A percentile compares a stretch with the other conserved stretches of the same genome.
Evolutionary conservation across 345 rosid species (phyloP).

Genomic region (Draba incana): DNA sequence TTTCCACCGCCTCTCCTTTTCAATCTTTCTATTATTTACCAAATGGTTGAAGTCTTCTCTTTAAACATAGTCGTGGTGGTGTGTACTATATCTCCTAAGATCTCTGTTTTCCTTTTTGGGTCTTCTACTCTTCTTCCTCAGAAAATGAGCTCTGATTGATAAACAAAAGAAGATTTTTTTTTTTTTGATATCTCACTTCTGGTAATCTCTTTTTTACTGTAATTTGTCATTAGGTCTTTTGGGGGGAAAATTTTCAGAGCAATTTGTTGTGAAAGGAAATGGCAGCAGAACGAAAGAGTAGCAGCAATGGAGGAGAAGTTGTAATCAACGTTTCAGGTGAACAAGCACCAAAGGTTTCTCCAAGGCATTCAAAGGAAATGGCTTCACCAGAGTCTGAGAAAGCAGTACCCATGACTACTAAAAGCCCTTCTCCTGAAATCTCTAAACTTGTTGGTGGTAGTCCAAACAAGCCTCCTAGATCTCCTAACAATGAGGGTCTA

Average conservation of each 20-base stretch:
- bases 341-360: conserved; percentile 37
- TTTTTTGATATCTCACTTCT: neutral
- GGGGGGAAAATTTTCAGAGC: conserved; percentile 15
- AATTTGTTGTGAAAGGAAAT: conserved; percentile 10
- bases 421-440: conserved; percentile 58
- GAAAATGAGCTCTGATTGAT: conserved; percentile 29
- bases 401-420: conserved; percentile 40
- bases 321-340: conserved; percentile 56
- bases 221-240: neutral
- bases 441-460: conserved; percentile 48
- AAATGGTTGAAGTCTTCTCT: conserved; percentile 24
- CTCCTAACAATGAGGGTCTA: conserved; percentile 45
- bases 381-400: conserved; percentile 42
- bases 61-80: conserved; percentile 13
- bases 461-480: conserved; percentile 68
- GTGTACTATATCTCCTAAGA: conserved; percentile 19
- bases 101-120: neutral
- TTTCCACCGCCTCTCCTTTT: conserved; percentile 8
- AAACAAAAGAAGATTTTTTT: conserved; percentile 9
- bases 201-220: conserved; percentile 23
- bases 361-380: conserved; percentile 42
- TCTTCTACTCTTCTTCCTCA: conserved; percentile 34
- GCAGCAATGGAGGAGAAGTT: conserved; percentile 53
- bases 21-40: conserved; percentile 12
- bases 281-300: conserved; percentile 52